Percentiles rank a stretch among this genome's conserved stretches.
phyloP scores from a whole-genome alignment of 306 rosid genomes.

The Urtica urens region DNA sequence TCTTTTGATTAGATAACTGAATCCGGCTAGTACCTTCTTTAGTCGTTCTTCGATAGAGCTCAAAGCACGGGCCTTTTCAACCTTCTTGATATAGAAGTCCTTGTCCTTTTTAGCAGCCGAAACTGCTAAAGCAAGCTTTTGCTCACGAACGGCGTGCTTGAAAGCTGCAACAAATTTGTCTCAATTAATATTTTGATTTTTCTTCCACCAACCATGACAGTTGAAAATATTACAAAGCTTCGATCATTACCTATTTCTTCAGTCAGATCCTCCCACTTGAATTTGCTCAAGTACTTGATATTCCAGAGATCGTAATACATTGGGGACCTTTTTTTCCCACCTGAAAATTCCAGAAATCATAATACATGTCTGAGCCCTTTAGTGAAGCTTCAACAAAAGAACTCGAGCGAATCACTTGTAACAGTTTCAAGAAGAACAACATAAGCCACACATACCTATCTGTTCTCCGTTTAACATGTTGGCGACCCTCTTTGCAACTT shows the following conservation, averaged over 20 bases:
- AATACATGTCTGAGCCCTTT: no score
- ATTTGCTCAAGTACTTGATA: slow-evolving; percentile 83
- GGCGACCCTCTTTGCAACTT: slow-evolving; percentile 74
- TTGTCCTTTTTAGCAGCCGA: slow-evolving; percentile 86
- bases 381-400: not conserved
- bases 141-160: slow-evolving; percentile 65
- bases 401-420: no score
- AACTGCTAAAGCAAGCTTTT: slow-evolving; percentile 63
- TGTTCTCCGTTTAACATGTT: slow-evolving; percentile 77
- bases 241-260: slow-evolving; percentile 61
- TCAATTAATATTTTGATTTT: not conserved
- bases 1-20: no score
- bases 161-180: slow-evolving; percentile 50
- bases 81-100: slow-evolving; percentile 58
- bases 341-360: no score
- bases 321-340: slow-evolving; percentile 79
- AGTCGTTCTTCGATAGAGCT: slow-evolving; percentile 60
- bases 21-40: slow-evolving; percentile 76
- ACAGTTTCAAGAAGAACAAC: no score
- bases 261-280: slow-evolving; percentile 92
- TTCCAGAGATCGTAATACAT: slow-evolving; percentile 88
- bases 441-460: slow-evolving; percentile 53
- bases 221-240: slow-evolving; percentile 12
- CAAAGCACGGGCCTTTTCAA: slow-evolving; percentile 63
- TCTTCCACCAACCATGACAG: slow-evolving; percentile 6